Conservation (phyloP, 2,329 filamentous ascomycete genomes). For the Zarea fungicola region DNA sequence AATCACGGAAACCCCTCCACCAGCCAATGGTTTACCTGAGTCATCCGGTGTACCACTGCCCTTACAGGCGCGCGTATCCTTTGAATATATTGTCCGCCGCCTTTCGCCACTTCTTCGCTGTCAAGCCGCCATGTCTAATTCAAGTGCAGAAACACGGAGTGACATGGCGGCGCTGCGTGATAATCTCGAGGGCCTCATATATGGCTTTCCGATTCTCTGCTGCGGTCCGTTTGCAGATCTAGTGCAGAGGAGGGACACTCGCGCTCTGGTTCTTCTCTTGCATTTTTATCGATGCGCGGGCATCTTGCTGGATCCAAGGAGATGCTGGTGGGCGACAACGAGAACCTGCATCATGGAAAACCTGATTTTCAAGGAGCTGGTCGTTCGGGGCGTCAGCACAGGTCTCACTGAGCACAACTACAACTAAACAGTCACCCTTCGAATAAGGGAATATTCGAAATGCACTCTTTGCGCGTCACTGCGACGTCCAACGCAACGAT, state of each 20-base stretch:
- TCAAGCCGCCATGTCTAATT: background rate
- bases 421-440: background rate
- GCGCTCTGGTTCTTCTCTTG: slow-evolving; percentile 23
- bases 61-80: slow-evolving; percentile 16
- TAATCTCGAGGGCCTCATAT: slow-evolving; percentile 23
- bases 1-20: background rate
- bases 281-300: slow-evolving; percentile 22
- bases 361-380: background rate
- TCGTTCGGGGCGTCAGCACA: background rate
- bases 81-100: slow-evolving; percentile 16
- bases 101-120: slow-evolving; percentile 18
- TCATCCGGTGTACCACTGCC: background rate
- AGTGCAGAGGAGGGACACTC: slow-evolving; percentile 20
- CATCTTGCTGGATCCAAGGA: slow-evolving; percentile 15
- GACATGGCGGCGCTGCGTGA: background rate
- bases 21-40: background rate
- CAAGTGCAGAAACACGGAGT: background rate
- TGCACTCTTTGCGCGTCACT: too few species aligned
- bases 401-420: background rate
- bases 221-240: slow-evolving; percentile 21
- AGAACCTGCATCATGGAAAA: background rate
- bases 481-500: too few species aligned
- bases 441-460: too few species aligned
- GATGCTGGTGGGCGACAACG: slow-evolving; percentile 23
- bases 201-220: slow-evolving; percentile 25